Evolutionary conservation across 768 basidiomycete genomes (phyloP).

Genomic region (Pulveroboletus sp.): DNA sequence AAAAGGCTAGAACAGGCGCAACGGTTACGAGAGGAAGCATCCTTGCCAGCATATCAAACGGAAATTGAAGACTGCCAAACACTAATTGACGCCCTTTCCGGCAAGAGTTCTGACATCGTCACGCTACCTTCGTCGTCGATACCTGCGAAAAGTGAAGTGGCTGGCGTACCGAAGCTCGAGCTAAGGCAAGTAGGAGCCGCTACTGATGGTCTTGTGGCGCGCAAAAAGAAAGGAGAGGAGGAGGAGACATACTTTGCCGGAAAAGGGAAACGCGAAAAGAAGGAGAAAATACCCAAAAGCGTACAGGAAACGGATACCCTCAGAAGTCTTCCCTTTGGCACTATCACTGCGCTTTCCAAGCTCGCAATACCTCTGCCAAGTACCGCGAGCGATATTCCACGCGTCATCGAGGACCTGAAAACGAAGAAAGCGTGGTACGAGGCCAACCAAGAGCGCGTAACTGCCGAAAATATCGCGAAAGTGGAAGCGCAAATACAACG

Average conservation of each 20-base stretch:
- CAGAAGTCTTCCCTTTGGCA: slow-evolving; percentile 74
- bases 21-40: slow-evolving; percentile 86
- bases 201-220: slow-evolving; percentile 60
- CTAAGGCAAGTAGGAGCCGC: slow-evolving; percentile 75
- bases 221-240: slow-evolving; percentile 92
- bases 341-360: slow-evolving; percentile 79
- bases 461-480: slow-evolving; percentile 75
- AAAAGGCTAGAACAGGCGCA: slow-evolving; percentile 78
- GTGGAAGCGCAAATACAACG: slow-evolving; percentile 73
- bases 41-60: slow-evolving; percentile 81
- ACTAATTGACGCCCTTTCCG: slow-evolving; percentile 79
- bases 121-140: slow-evolving; percentile 41
- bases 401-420: slow-evolving; percentile 84
- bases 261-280: slow-evolving; percentile 64
- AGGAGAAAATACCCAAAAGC: slow-evolving; percentile 41
- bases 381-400: slow-evolving; percentile 68
- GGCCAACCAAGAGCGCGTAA: slow-evolving; percentile 82
- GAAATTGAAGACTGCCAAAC: slow-evolving; percentile 97
- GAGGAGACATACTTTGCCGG: slow-evolving; percentile 79
- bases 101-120: slow-evolving; percentile 49
- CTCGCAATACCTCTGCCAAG: slow-evolving; percentile 90
- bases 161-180: slow-evolving; percentile 76
- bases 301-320: slow-evolving; percentile 35
- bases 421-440: slow-evolving; percentile 94
- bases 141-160: slow-evolving; percentile 42